Evolutionary conservation across 768 basidiomycete genomes (phyloP), one percentile per base, ranked within the genome.

Genomic region (Psilocybe azurescens): DNA sequence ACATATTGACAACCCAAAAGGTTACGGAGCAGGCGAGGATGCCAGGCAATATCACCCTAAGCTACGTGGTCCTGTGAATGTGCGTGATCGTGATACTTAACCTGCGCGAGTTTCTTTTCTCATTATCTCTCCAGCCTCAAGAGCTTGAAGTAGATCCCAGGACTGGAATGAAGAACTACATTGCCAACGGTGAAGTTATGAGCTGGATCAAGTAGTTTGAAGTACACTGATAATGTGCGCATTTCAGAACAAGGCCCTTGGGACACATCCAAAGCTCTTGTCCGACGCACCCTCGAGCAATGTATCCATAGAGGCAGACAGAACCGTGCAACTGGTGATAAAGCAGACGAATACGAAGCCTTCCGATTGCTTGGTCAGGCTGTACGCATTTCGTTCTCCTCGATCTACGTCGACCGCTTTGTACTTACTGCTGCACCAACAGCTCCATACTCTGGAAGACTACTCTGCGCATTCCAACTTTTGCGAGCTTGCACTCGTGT

Each of bases 91-190:
- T 24, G 24, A 24, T 24, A 24, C 24, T 24, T 24, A 24, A 2
- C 24, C 38, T 39, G 2, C 58, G 78, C 28, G 30, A 44, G 28
- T 54, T 67, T n/a, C 44, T n/a, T 50, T 33, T 30, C 24, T 2
- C 2, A 5, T n/a, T 38, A 53, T 51, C 49, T 20, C 47, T 47
- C 32, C 49, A 91, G 88, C 91, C 91, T 0, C 77, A 83, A 38
- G 96, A 98, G 70, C 80, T 97, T 0, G 90, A 95, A 67, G 81
- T 98, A 6, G 96, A 98, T 72, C 86, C 84, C 0, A 77, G 81
- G 13, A 93, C 91, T 0, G 96, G 95, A 2, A 96, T 98, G 95
- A 96, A 96, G 80, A 98, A 95, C 67, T 94, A 93, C 74, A 95
- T 96, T 62, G 93, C 93, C 0, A 96, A 95, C 73, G 86, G 87